phyloP scores from a whole-genome alignment of 306 rosid species.

The Acacia crassicarpa region DNA sequence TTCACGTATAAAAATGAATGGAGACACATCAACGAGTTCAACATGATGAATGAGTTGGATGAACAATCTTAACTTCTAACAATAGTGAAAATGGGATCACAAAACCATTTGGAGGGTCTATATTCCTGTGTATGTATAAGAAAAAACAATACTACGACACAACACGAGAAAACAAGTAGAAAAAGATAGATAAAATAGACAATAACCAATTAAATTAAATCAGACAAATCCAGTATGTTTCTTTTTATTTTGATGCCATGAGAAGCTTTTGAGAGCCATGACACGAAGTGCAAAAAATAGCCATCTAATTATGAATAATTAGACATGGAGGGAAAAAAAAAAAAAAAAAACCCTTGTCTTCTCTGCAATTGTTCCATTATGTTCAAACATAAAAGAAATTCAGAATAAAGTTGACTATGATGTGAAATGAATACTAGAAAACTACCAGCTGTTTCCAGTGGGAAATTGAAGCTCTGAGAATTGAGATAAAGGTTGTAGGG shows the following conservation, averaged over 20 bases:
- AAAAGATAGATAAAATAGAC: background rate
- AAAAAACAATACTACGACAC: background rate
- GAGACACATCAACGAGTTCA: background rate
- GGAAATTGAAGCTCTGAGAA: slow-evolving; percentile 66
- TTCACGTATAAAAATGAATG: background rate
- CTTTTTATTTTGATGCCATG: background rate
- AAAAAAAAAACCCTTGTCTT: background rate
- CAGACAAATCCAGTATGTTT: background rate
- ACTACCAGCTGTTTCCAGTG: slow-evolving; percentile 79
- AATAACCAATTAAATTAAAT: background rate
- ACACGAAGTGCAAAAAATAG: background rate
- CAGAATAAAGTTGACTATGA: background rate
- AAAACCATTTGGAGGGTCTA: background rate
- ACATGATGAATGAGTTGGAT: slow-evolving; percentile 10
- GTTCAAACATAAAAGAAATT: background rate
- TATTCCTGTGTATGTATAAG: background rate
- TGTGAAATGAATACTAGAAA: background rate
- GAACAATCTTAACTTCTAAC: background rate
- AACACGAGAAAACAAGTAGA: background rate
- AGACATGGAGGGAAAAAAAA: too few relatives aligned
- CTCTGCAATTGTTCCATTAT: background rate
- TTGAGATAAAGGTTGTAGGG: slow-evolving; percentile 41
- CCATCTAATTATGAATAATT: slow-evolving; percentile 14
- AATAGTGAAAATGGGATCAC: background rate
- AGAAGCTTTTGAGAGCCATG: background rate